Evolutionary conservation across 2,329 filamentous ascomycete species (phyloP).

Genomic region (Talaromyces amestolkiae): DNA sequence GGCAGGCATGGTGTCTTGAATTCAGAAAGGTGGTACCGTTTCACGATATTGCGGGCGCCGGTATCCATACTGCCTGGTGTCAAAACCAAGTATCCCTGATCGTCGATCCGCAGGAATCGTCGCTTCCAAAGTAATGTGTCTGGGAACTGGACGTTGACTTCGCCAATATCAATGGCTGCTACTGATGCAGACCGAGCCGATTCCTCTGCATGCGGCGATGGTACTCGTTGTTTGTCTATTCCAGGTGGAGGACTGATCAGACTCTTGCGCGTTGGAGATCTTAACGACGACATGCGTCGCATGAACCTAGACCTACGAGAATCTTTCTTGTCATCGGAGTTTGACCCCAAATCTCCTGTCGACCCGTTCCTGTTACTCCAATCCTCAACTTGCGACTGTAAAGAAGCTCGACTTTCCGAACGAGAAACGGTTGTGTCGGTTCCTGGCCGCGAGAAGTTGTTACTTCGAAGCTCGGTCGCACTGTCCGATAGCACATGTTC

Average conservation of each 20-base stretch:
- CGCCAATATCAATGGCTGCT: conserved; percentile 70
- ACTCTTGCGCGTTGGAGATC: conserved; percentile 49
- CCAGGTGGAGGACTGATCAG: conserved; percentile 37
- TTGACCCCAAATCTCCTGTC: conserved; percentile 25
- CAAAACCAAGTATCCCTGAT: conserved; percentile 77
- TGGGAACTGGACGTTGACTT: conserved; percentile 96
- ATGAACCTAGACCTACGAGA: conserved; percentile 62
- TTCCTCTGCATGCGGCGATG: conserved; percentile 25
- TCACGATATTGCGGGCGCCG: conserved; percentile 60
- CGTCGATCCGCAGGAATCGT: conserved; percentile 80
- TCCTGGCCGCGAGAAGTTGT: conserved; percentile 38
- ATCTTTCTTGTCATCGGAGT: conserved; percentile 52
- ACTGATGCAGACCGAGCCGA: conserved; percentile 29
- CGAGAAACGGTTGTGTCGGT: conserved; percentile 30
- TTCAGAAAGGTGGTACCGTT: conserved; percentile 81
- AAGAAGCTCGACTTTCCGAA: conserved; percentile 42
- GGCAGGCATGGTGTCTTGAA: conserved; percentile 77
- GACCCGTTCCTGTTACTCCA: conserved; percentile 5
- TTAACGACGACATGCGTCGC: conserved; percentile 63
- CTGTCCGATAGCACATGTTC: conserved; percentile 19
- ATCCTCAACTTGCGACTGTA: conserved; percentile 38
- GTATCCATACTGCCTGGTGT: conserved; percentile 65
- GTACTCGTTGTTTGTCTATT: conserved; percentile 14
- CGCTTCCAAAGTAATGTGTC: conserved; percentile 97
- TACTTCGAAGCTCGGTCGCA: conserved; percentile 7